Base-by-base conservation (phyloP, 2,329 filamentous ascomycete species). In the Knufia petricola region DNA sequence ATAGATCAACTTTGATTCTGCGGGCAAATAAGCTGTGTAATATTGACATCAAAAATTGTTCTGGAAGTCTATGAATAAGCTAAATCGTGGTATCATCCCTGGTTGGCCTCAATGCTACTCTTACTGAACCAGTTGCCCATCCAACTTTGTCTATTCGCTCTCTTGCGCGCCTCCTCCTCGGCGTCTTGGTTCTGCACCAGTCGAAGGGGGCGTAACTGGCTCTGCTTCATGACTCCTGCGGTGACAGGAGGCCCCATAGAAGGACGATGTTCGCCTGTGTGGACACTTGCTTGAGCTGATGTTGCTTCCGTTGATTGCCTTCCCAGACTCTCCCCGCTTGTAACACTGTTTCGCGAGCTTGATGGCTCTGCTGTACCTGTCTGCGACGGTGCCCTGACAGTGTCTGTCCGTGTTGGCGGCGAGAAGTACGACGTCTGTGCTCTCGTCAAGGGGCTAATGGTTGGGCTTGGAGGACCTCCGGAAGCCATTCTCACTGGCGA, bases 161-260 rank as follows among this genome's bases (percentile, higher is more conserved):
- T 69, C 60, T 69, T 70, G 48, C 66, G 64, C 28, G 66, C 66
- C 43, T 68, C 64, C 44, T 71, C 69, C 26, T 67, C 64, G 4
- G 61, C 55, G 48, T 69, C 69, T 56, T 83, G 83, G 68, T 94
- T 87, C 66, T 92, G 85, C 40, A 96, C 88, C 24, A 98, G 74
- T 13, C 90, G 77, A 55, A 98, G 71, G 4, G 90, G 90, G 30
- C 89, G 78, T 50, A 94, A 81, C 66, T 92, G 92, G 60, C 82
- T 83, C 57, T 77, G 76, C 19, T 74, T 77, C 61, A 73, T 72
- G 8, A 76, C 72, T 78, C 81, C 42, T 44, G 55, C 19, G n/a
- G 40, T 32, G 10, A 47, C 24, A 28, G 32, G 32, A 3, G 44
- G 44, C 8, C n/a, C 32, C 19, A 38, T 47, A 2, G 32, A 28